A percentile compares a stretch with the other conserved stretches of the same genome.
Evolutionary conservation across 192 early-diverging fungal genomes (phyloP).

Genomic region (Spizellomyces sp.): DNA sequence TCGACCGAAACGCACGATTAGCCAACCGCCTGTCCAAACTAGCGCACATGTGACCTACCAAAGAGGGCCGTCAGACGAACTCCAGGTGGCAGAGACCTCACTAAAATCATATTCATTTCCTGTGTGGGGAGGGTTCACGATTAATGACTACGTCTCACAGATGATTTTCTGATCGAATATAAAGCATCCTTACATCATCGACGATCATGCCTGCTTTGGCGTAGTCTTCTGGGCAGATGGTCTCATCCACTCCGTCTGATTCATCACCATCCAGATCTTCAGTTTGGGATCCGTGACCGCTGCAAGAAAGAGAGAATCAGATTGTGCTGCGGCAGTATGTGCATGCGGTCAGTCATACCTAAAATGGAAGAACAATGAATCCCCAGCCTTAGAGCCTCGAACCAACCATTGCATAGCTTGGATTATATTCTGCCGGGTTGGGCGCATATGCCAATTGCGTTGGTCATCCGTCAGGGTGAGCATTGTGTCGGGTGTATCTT

Average conservation of each 20-base stretch:
- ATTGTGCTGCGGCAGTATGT: too few relatives aligned
- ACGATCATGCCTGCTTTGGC: slow-evolving; percentile 66
- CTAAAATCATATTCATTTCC: slow-evolving; percentile 42
- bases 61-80: slow-evolving; percentile 74
- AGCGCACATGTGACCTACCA: background rate
- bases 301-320: background rate
- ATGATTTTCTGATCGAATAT: slow-evolving; percentile 46
- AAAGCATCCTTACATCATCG: slow-evolving; percentile 66
- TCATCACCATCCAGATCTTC: slow-evolving; percentile 53
- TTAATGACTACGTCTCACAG: background rate
- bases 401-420: slow-evolving; percentile 71
- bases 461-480: slow-evolving; percentile 74
- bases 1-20: background rate
- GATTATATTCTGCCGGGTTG: slow-evolving; percentile 44
- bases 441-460: slow-evolving; percentile 30
- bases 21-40: too few relatives aligned
- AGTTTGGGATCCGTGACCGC: slow-evolving; percentile 67
- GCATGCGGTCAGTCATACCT: slow-evolving; percentile 3
- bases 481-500: slow-evolving; percentile 51
- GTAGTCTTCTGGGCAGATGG: slow-evolving; percentile 78
- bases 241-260: slow-evolving; percentile 50
- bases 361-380: slow-evolving; percentile 81
- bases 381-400: slow-evolving; percentile 64
- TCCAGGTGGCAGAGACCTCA: slow-evolving; percentile 58
- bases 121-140: background rate